Evolutionary conservation across 2,329 filamentous ascomycete species (phyloP), one percentile per base, ranked within the genome.

Genomic region (Stachybotrys chartarum): DNA sequence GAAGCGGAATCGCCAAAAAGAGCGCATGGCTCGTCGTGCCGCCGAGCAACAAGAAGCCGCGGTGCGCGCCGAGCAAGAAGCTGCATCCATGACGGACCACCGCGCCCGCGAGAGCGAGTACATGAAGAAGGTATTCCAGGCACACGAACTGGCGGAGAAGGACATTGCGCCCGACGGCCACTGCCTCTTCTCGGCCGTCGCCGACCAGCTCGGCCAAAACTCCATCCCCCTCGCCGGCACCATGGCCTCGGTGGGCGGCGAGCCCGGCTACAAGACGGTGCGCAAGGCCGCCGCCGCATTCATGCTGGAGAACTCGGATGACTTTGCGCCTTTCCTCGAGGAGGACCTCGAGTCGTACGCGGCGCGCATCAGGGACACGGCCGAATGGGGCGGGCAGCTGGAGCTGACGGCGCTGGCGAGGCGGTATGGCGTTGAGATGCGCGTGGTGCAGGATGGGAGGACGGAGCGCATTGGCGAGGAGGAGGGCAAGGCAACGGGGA

Each of bases 351-450:
- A 82, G 3, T 75, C 75, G 8, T 96, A 97, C 70, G 79, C 90
- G 50, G 73, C 74, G 50, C 90, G 88, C 73, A 90, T 99, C 57
- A 76, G 86, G 59, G 85, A 94, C 56, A 97, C 92, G 51, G 92
- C 90, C 0, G 93, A 96, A 72, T 99, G 94, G 94, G 94, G 94
- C 52, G 94, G 94, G 0, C 90, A 97, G 76, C 72, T 97, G 59
- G 94, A 99, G 77, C 73, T 99, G 55, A 78, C 86, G 70, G 94
- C 94, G 30, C 78, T 99, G 68, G 89, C 93, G 52, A 86, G 84
- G 68, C 84, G 83, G 54, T 97, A 95, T 64, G 83, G 82, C 3
- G 84, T 94, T 11, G 83, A 87, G 66, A 93, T 97, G 59, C 84
- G 86, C 66, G 88, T 99, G 12, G 75, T 99, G 59, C 92, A 97